Conservation (phyloP, 495 filamentous ascomycete species). For the Articulospora tetracladia region DNA sequence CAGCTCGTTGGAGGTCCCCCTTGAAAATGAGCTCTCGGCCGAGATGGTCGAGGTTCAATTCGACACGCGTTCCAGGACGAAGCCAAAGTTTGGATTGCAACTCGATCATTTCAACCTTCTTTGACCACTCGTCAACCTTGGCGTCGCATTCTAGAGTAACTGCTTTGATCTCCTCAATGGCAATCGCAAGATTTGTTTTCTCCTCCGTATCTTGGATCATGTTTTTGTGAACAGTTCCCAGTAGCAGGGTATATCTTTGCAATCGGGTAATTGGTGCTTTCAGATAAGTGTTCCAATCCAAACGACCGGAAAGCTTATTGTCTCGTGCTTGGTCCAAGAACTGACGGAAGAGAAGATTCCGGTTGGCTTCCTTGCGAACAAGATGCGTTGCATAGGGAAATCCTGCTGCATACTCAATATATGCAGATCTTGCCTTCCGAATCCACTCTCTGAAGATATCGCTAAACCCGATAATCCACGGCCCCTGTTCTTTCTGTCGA, state of each 20-base stretch:
- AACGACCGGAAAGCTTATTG: slow-evolving; percentile 75
- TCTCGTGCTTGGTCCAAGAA: slow-evolving; percentile 78
- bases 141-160: slow-evolving; percentile 92
- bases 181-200: slow-evolving; percentile 76
- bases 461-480: slow-evolving; percentile 90
- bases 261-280: slow-evolving; percentile 91
- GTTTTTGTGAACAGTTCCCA: slow-evolving; percentile 79
- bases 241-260: slow-evolving; percentile 82
- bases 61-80: slow-evolving; percentile 81
- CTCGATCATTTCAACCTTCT: slow-evolving; percentile 86
- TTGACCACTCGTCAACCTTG: slow-evolving; percentile 89
- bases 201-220: slow-evolving; percentile 84
- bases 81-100: slow-evolving; percentile 78
- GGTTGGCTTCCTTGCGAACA: slow-evolving; percentile 77
- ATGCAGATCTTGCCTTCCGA: slow-evolving; percentile 81
- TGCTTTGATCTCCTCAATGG: slow-evolving; percentile 91
- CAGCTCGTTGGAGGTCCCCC: slow-evolving; percentile 85
- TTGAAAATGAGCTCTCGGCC: slow-evolving; percentile 85
- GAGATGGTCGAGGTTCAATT: slow-evolving; percentile 86
- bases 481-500: slow-evolving; percentile 93
- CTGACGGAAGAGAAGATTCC: slow-evolving; percentile 80
- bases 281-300: slow-evolving; percentile 92
- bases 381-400: slow-evolving; percentile 82
- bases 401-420: slow-evolving; percentile 86
- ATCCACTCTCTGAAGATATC: slow-evolving; percentile 99